Conservation (phyloP, 257 asterid genomes). For the Nicotiana knightiana region DNA sequence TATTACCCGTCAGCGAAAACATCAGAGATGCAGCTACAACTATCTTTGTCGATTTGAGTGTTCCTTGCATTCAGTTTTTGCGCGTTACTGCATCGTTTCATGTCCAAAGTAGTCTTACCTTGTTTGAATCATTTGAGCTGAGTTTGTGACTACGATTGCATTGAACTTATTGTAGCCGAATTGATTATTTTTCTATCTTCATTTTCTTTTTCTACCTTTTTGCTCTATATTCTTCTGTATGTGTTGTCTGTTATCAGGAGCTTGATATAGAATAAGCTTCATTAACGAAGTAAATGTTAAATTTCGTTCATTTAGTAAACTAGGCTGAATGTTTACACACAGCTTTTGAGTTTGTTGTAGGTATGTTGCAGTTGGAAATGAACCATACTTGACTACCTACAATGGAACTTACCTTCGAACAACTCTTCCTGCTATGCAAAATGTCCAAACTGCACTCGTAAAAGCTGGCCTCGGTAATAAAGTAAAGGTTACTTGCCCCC, state of each 20-base stretch:
- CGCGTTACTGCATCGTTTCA: background rate
- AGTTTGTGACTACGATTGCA: background rate
- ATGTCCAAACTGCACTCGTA: constrained; percentile 42
- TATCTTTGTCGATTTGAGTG: background rate
- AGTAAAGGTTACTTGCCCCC: constrained; percentile 57
- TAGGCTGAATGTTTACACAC: background rate
- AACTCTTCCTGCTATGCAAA: constrained; percentile 45
- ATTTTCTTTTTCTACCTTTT: background rate
- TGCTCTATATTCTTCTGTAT: background rate
- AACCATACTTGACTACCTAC: constrained; percentile 57
- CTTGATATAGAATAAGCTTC: background rate
- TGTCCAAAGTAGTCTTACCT: background rate
- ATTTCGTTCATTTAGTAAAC: background rate
- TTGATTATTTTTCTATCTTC: background rate
- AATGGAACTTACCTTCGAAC: constrained; percentile 51
- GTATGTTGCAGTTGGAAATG: constrained; percentile 66
- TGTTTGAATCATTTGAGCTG: background rate
- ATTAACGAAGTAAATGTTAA: background rate
- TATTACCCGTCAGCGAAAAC: background rate
- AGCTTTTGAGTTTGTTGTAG: constrained; percentile 16
- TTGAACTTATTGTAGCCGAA: background rate
- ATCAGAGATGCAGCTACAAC: background rate
- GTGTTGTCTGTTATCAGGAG: background rate
- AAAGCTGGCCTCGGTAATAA: constrained; percentile 37
- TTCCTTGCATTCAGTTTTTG: background rate